Percentiles rank a stretch among this genome's conserved stretches.
Conservation (phyloP, 176 grass and related monocot genomes). For the Zizania latifolia region DNA sequence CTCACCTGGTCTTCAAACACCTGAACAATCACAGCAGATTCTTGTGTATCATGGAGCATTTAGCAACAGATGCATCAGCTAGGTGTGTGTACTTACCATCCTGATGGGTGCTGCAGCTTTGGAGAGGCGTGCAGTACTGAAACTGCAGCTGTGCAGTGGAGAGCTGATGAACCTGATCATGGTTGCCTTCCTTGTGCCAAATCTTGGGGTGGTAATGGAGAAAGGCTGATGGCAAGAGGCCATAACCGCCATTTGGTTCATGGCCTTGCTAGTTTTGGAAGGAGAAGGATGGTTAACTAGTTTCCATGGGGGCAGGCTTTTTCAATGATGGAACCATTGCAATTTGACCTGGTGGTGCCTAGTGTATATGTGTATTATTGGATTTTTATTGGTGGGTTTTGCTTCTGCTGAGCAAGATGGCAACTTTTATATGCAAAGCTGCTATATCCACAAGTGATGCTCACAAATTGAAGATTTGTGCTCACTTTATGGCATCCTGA, state of each 20-base stretch:
- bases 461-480: background rate
- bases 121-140: background rate
- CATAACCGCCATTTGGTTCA: background rate
- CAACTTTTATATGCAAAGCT: background rate
- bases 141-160: background rate
- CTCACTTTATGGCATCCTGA: background rate
- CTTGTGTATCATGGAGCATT: background rate
- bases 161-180: background rate
- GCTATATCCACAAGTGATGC: background rate
- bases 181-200: background rate
- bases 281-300: background rate
- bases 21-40: slow-evolving; percentile 13
- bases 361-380: background rate
- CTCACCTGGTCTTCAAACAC: slow-evolving; percentile 57
- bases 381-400: background rate
- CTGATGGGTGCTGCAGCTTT: background rate
- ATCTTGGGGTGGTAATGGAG: background rate
- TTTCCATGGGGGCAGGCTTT: background rate
- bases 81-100: background rate
- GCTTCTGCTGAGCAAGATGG: slow-evolving; percentile 4
- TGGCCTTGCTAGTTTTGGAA: background rate
- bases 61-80: background rate
- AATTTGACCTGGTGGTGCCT: background rate
- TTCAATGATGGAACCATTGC: background rate
- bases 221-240: background rate